phyloP scores from a whole-genome alignment of 2,329 filamentous ascomycete genomes.

The Fusarium sp. region DNA sequence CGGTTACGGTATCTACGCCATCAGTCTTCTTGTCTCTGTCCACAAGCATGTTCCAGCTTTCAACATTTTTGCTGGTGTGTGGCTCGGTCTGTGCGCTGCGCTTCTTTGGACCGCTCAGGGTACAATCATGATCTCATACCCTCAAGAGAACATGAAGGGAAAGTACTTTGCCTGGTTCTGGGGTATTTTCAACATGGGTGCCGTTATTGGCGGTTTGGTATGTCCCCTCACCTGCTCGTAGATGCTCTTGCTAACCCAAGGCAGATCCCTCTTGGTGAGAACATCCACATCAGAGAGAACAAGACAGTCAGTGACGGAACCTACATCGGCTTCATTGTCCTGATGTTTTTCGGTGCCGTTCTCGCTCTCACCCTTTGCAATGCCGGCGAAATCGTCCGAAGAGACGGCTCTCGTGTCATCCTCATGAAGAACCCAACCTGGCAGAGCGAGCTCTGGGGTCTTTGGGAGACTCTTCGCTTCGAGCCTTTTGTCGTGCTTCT shows the following conservation, averaged over 20 bases:
- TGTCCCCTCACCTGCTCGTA: slow-evolving; percentile 17
- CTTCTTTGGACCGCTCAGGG: slow-evolving; percentile 87
- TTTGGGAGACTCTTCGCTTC: slow-evolving; percentile 77
- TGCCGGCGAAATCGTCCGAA: slow-evolving; percentile 78
- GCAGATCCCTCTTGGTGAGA: slow-evolving; percentile 62
- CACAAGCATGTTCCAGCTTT: slow-evolving; percentile 64
- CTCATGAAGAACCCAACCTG: slow-evolving; percentile 92
- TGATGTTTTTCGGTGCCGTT: slow-evolving; percentile 79
- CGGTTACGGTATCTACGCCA: slow-evolving; percentile 80
- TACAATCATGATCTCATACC: slow-evolving; percentile 91
- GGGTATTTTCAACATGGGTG: slow-evolving; percentile 95
- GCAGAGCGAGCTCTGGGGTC: slow-evolving; percentile 81
- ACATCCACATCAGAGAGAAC: slow-evolving; percentile 42
- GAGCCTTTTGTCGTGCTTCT: slow-evolving; percentile 78
- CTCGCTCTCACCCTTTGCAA: slow-evolving; percentile 79
- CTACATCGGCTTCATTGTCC: slow-evolving; percentile 89
- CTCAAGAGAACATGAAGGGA: slow-evolving; percentile 83
- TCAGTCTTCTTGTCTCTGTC: slow-evolving; percentile 75
- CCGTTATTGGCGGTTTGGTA: slow-evolving; percentile 82
- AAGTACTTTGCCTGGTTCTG: slow-evolving; percentile 92
- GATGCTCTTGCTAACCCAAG: slow-evolving; percentile 1
- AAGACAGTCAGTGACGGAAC: slow-evolving; percentile 78
- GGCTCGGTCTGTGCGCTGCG: slow-evolving; percentile 83
- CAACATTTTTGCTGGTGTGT: slow-evolving; percentile 77
- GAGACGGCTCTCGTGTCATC: slow-evolving; percentile 84